Evolutionary conservation across 192 early-diverging fungal species (phyloP).

Genomic region (Lobulomyces angularis): DNA sequence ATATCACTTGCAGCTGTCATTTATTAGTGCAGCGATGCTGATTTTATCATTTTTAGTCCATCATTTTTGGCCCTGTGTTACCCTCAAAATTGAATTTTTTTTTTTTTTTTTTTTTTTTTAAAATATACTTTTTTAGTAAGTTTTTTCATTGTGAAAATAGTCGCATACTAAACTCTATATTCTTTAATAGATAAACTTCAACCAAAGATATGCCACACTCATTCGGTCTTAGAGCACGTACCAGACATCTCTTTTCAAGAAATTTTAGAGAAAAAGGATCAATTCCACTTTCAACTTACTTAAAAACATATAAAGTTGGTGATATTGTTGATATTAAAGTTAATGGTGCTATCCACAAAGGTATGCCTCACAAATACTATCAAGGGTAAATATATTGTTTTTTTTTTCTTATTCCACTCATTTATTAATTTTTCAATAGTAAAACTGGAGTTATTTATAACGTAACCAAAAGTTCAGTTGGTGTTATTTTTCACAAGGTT

Average conservation of each 20-base stretch:
- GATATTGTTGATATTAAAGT: conserved; percentile 99
- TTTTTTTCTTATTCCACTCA: conserved; percentile 1
- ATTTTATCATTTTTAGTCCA: too few relatives aligned
- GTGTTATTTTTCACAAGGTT: conserved; percentile 96
- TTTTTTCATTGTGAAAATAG: too few relatives aligned
- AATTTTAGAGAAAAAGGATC: conserved; percentile 92
- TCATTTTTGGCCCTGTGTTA: too few relatives aligned
- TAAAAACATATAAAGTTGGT: conserved; percentile 97
- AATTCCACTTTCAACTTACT: conserved; percentile 90
- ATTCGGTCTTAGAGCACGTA: conserved; percentile 91
- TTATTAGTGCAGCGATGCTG: too few relatives aligned
- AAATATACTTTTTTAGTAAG: too few relatives aligned
- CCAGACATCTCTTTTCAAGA: conserved; percentile 93
- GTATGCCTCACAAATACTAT: conserved; percentile 99
- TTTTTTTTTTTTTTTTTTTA: too few relatives aligned
- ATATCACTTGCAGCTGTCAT: too few relatives aligned
- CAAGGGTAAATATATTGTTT: conserved; percentile 56
- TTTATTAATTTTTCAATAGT: conserved; percentile 21
- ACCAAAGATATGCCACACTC: conserved; percentile 60
- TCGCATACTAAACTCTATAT: too few relatives aligned
- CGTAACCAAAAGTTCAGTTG: conserved; percentile 98
- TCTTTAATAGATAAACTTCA: too few relatives aligned
- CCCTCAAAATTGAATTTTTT: too few relatives aligned
- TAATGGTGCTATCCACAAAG: conserved; percentile 97
- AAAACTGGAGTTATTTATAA: conserved; percentile 99